Conservation (phyloP, 371 early-diverging fungal genomes). For the Apophysomyces trapeziformis region DNA sequence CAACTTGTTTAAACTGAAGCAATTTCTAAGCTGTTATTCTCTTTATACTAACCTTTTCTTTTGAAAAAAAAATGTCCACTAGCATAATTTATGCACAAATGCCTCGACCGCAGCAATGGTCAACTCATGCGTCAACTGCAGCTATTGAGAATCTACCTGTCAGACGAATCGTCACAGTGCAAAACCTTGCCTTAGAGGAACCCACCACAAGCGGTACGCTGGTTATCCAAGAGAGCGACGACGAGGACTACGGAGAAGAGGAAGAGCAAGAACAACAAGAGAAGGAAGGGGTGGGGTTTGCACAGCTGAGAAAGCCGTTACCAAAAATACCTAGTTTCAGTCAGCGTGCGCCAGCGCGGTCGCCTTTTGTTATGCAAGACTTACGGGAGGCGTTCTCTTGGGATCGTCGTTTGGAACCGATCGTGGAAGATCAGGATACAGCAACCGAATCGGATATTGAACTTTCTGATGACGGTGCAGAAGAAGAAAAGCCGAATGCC, state of each 20-base stretch:
- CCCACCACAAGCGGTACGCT: slow-evolving; percentile 20
- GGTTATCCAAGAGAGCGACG: slow-evolving; percentile 19
- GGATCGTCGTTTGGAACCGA: slow-evolving; percentile 16
- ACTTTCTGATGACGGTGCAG: neutral
- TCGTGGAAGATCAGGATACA: slow-evolving; percentile 12
- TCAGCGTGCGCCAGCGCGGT: slow-evolving; percentile 4
- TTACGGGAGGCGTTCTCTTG: neutral
- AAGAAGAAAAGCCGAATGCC: neutral
- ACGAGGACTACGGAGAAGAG: slow-evolving; percentile 17
- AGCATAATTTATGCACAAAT: slow-evolving; percentile 1
- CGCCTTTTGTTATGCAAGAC: neutral
- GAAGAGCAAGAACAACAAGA: slow-evolving; percentile 11
- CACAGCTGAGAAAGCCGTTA: slow-evolving; percentile 11
- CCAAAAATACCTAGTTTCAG: slow-evolving; percentile 15
- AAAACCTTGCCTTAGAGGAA: slow-evolving; percentile 11
- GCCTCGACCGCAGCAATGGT: slow-evolving; percentile 1
- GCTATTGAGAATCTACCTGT: slow-evolving; percentile 1
- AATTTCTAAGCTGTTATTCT: neutral
- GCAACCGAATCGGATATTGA: neutral
- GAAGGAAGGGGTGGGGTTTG: neutral
- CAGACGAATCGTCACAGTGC: slow-evolving; percentile 24
- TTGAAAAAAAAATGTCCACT: neutral
- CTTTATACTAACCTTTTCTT: neutral
- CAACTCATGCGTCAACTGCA: neutral
- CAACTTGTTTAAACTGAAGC: neutral